Conservation (phyloP, 2,329 filamentous ascomycete species). For the Stagonosporopsis tanaceti region DNA sequence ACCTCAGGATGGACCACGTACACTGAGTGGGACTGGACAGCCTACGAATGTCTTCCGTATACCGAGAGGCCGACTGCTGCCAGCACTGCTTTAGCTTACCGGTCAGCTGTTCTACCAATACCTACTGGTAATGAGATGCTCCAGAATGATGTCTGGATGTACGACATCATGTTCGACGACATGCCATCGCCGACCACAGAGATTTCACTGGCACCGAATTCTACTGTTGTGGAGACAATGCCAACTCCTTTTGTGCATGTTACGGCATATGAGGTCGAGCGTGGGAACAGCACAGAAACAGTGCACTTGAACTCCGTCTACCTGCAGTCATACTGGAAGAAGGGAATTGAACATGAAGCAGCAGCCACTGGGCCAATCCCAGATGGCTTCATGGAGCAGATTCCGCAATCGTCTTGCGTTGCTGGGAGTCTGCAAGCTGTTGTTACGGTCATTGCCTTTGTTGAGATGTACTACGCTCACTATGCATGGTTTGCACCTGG, state of each 20-base stretch:
- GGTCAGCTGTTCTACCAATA: conserved; percentile 32
- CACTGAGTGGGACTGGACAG: conserved; percentile 30
- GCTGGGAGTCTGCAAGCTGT: conserved; percentile 50
- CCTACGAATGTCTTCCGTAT: conserved; percentile 35
- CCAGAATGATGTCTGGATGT: conserved; percentile 22
- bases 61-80: conserved; percentile 43
- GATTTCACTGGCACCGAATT: conserved; percentile 34
- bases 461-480: conserved; percentile 49
- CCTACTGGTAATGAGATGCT: conserved; percentile 34
- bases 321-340: conserved; percentile 49
- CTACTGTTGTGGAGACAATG: conserved; percentile 37
- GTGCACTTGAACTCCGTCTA: conserved; percentile 47
- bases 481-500: conserved; percentile 27
- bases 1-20: conserved; percentile 33
- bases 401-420: conserved; percentile 42
- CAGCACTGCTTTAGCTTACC: conserved; percentile 39
- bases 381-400: conserved; percentile 47
- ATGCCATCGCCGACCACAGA: conserved; percentile 33
- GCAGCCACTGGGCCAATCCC: conserved; percentile 45
- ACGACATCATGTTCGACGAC: conserved; percentile 23
- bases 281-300: conserved; percentile 41
- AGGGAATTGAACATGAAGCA: conserved; percentile 36
- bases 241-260: conserved; percentile 55
- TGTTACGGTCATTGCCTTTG: conserved; percentile 54
- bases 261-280: conserved; percentile 54